Conservation (phyloP, 1,284 basidiomycete genomes). For the Ganoderma lingzhi region DNA sequence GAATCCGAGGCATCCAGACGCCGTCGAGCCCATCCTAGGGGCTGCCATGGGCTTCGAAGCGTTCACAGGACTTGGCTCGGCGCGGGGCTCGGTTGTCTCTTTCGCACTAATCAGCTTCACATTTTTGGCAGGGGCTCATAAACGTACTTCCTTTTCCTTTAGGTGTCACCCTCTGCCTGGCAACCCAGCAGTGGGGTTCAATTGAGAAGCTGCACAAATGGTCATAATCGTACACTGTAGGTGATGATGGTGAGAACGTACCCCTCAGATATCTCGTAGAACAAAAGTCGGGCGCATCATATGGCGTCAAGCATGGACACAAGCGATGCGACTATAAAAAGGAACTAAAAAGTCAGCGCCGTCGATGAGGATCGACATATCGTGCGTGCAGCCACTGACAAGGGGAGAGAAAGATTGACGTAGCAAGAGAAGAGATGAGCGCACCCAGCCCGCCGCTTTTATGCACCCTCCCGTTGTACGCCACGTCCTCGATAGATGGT, state of each 20-base stretch:
- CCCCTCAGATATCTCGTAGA: neutral
- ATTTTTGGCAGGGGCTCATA: neutral
- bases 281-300: neutral
- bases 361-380: neutral
- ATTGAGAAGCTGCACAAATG: neutral
- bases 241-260: neutral
- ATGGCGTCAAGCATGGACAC: neutral
- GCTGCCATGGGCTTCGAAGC: neutral
- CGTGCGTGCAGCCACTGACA: neutral
- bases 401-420: neutral
- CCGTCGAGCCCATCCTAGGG: neutral
- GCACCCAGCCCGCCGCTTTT: neutral
- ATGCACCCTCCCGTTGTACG: neutral
- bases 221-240: neutral
- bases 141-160: neutral
- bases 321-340: neutral
- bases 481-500: neutral
- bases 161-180: neutral
- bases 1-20: neutral
- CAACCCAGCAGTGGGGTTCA: neutral
- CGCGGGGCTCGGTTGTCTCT: neutral
- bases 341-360: neutral
- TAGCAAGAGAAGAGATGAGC: neutral
- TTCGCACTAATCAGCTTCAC: too few species aligned
- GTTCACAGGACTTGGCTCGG: neutral